These are phyloP conservation scores for Fusarium devonianum DNA, from an alignment of 2,329 filamentous ascomycete genomes.

Conservation along the genomic window DNA sequence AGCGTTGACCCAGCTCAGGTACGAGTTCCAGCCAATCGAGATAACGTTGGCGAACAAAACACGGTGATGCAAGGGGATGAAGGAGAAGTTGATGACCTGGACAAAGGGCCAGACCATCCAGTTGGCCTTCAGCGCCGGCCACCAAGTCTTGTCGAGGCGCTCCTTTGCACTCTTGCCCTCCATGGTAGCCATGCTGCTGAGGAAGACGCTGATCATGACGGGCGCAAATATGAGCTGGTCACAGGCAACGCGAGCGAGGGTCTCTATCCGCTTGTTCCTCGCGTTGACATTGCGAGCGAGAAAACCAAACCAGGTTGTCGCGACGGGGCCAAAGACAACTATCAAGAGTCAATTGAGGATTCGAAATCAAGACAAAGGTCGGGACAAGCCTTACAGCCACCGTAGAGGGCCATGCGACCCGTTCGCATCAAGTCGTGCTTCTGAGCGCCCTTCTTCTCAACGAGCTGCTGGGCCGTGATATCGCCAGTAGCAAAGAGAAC, in stretches of 20 bases:
- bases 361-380: neutral
- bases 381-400: slow-evolving; percentile 65
- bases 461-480: slow-evolving; percentile 85
- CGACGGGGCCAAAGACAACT: slow-evolving; percentile 87
- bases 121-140: slow-evolving; percentile 78
- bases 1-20: slow-evolving; percentile 68
- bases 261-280: slow-evolving; percentile 71
- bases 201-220: slow-evolving; percentile 81
- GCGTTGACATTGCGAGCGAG: slow-evolving; percentile 74
- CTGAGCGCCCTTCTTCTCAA: slow-evolving; percentile 79
- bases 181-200: slow-evolving; percentile 83
- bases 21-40: slow-evolving; percentile 71
- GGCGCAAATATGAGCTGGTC: slow-evolving; percentile 88
- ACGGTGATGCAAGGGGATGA: slow-evolving; percentile 83
- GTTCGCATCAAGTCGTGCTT: slow-evolving; percentile 79
- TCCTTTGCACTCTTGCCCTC: slow-evolving; percentile 69
- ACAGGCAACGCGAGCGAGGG: slow-evolving; percentile 76
- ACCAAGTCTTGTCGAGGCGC: slow-evolving; percentile 76
- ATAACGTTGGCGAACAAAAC: slow-evolving; percentile 88
- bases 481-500: slow-evolving; percentile 94
- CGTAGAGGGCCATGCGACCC: slow-evolving; percentile 81
- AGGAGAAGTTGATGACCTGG: slow-evolving; percentile 86
- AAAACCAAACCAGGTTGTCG: slow-evolving; percentile 85
- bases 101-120: slow-evolving; percentile 88
- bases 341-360: slow-evolving; percentile 16